phyloP scores from a whole-genome alignment of 2,329 filamentous ascomycete genomes.

The Ascochyta viciae-villosae region DNA sequence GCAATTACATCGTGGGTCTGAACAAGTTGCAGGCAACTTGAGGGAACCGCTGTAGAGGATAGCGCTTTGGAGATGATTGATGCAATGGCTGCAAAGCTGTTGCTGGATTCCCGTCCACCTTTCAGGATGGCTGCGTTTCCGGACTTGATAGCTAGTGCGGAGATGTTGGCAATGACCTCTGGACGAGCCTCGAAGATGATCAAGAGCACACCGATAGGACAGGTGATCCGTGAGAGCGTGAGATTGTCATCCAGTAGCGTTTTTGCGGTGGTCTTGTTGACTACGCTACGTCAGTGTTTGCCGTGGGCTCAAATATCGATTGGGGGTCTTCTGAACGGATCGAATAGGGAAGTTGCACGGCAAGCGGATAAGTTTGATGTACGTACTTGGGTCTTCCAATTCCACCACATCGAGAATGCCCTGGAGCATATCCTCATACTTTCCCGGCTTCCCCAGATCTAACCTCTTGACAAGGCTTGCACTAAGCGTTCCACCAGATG shows the following conservation, averaged over 20 bases:
- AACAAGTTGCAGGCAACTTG: constrained; percentile 89
- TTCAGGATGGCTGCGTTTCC: constrained; percentile 97
- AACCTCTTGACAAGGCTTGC: constrained; percentile 86
- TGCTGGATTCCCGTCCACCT: constrained; percentile 92
- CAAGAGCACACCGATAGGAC: constrained; percentile 94
- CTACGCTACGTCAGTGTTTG: constrained; percentile 52
- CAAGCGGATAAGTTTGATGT: neutral
- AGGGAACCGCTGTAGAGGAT: constrained; percentile 75
- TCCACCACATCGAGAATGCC: constrained; percentile 88
- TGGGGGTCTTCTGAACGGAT: neutral
- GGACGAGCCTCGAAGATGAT: constrained; percentile 98
- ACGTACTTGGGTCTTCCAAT: constrained; percentile 84
- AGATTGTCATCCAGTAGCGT: constrained; percentile 88
- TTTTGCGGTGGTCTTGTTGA: constrained; percentile 82
- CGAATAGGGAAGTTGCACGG: neutral
- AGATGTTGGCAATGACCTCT: constrained; percentile 98
- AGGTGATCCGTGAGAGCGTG: constrained; percentile 84
- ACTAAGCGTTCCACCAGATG: constrained; percentile 76
- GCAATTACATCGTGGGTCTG: constrained; percentile 91
- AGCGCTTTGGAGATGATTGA: constrained; percentile 82
- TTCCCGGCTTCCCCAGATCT: constrained; percentile 84
- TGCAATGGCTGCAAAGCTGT: constrained; percentile 94
- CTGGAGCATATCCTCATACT: constrained; percentile 97
- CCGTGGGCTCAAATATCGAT: neutral
- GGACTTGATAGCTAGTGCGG: constrained; percentile 93